Conservation (phyloP, 2,329 filamentous ascomycete species). For the Rosellinia necatrix region DNA sequence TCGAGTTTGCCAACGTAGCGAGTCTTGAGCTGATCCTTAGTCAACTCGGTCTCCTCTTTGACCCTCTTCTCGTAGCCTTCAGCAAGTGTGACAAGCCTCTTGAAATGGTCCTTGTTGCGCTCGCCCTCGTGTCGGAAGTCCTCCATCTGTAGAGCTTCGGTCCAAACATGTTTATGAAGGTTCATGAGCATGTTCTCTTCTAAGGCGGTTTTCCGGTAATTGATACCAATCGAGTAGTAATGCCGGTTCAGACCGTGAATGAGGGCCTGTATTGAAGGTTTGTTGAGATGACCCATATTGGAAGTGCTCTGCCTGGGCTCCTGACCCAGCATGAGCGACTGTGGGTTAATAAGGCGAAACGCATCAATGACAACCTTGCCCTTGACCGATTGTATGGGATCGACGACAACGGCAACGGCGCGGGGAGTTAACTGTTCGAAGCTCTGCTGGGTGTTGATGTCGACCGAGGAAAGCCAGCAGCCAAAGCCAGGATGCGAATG, state of each 20-base stretch:
- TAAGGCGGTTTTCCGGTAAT: slow-evolving; percentile 95
- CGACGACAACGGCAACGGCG: slow-evolving; percentile 95
- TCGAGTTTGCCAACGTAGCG: slow-evolving; percentile 98
- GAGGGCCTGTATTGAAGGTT: slow-evolving; percentile 98
- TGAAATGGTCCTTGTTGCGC: slow-evolving; percentile 84
- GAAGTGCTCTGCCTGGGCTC: slow-evolving; percentile 97
- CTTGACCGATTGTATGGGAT: slow-evolving; percentile 98
- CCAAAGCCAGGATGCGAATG: slow-evolving; percentile 99
- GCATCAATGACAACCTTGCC: slow-evolving; percentile 99
- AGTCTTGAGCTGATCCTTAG: slow-evolving; percentile 97
- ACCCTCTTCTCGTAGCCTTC: slow-evolving; percentile 99
- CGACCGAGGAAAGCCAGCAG: slow-evolving; percentile 97
- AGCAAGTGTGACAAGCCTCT: slow-evolving; percentile 84
- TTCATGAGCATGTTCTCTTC: slow-evolving; percentile 99
- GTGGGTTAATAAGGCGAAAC: slow-evolving; percentile 97
- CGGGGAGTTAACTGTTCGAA: slow-evolving; percentile 98
- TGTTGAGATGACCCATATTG: slow-evolving; percentile 97
- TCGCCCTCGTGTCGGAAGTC: slow-evolving; percentile 86
- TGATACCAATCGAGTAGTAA: slow-evolving; percentile 99
- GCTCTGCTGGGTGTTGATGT: slow-evolving; percentile 99
- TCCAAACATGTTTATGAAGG: slow-evolving; percentile 99
- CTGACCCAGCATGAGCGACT: slow-evolving; percentile 96
- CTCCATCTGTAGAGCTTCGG: slow-evolving; percentile 94
- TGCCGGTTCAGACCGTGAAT: slow-evolving; percentile 98
- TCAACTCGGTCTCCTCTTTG: slow-evolving; percentile 97